phyloP scores from a whole-genome alignment of 2,329 filamentous ascomycete species.

The Truncatella angustata region DNA sequence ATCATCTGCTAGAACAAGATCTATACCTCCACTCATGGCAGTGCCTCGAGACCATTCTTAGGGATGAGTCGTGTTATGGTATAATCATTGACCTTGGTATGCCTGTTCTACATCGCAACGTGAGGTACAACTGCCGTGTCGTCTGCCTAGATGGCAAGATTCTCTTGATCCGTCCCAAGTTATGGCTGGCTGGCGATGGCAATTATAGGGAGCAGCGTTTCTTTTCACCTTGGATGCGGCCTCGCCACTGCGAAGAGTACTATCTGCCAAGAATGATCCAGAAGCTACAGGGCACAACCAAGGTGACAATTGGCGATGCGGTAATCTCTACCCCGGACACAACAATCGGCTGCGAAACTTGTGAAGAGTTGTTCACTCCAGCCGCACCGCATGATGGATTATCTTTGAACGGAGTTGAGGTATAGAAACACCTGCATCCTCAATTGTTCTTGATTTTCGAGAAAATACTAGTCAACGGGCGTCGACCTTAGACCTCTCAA shows the following conservation, averaged over 20 bases:
- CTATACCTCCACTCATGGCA: slow-evolving; percentile 61
- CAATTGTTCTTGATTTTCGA: not conserved
- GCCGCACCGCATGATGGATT: slow-evolving; percentile 30
- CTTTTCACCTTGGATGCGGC: slow-evolving; percentile 63
- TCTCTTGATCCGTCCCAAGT: slow-evolving; percentile 69
- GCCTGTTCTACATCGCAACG: slow-evolving; percentile 61
- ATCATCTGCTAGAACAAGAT: slow-evolving; percentile 63
- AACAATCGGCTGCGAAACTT: slow-evolving; percentile 53
- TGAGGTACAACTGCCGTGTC: slow-evolving; percentile 64
- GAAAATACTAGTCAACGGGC: not conserved
- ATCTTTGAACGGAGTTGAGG: slow-evolving; percentile 53
- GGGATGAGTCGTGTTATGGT: slow-evolving; percentile 57
- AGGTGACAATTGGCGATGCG: slow-evolving; percentile 67
- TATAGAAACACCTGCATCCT: not conserved
- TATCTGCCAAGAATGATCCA: slow-evolving; percentile 59
- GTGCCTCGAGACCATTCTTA: slow-evolving; percentile 58
- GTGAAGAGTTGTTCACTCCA: slow-evolving; percentile 66
- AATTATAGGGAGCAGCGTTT: slow-evolving; percentile 59
- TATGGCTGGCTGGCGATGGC: slow-evolving; percentile 69
- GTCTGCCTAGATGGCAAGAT: slow-evolving; percentile 66
- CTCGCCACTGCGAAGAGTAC: slow-evolving; percentile 61
- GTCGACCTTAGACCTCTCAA: slow-evolving; percentile 30
- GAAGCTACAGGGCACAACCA: slow-evolving; percentile 42
- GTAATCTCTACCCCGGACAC: slow-evolving; percentile 46
- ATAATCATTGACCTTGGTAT: slow-evolving; percentile 66